Conservation (phyloP, 2,329 filamentous ascomycete species). For the Trichoderma gracile region DNA sequence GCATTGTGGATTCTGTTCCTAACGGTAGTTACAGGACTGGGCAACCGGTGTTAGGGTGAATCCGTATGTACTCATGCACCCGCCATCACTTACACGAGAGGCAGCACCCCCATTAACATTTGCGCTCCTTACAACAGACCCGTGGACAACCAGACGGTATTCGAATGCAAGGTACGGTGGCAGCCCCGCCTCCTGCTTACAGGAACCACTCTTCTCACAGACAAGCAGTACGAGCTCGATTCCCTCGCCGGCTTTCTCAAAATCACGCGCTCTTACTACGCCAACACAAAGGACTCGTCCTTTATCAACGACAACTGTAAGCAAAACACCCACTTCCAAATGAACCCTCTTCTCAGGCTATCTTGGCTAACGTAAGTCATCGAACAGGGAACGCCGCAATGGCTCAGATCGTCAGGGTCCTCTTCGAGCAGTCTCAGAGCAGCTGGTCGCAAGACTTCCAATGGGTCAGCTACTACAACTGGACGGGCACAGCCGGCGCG, state of each 20-base stretch:
- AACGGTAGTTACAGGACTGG: slow-evolving; percentile 26
- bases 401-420: slow-evolving; percentile 33
- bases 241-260: slow-evolving; percentile 85
- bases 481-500: slow-evolving; percentile 34
- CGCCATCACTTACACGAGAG: neutral
- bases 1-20: neutral
- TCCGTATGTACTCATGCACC: slow-evolving; percentile 29
- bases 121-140: slow-evolving; percentile 27
- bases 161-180: slow-evolving; percentile 34
- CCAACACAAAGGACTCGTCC: slow-evolving; percentile 65
- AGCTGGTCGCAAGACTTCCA: slow-evolving; percentile 32
- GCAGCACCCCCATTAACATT: neutral
- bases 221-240: slow-evolving; percentile 79
- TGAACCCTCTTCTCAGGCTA: no score
- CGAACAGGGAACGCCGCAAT: slow-evolving; percentile 63
- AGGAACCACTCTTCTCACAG: neutral
- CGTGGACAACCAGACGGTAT: slow-evolving; percentile 33
- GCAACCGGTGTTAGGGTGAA: slow-evolving; percentile 31
- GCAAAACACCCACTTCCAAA: no score
- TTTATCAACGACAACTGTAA: slow-evolving; percentile 54
- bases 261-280: slow-evolving; percentile 74
- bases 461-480: slow-evolving; percentile 37
- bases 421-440: slow-evolving; percentile 34
- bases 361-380: slow-evolving; percentile 47
- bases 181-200: neutral